A percentile compares a stretch with the other conserved stretches of the same genome.
Evolutionary conservation across 1,284 basidiomycete genomes (phyloP).

Genomic region (Apiotrichum gamsii): DNA sequence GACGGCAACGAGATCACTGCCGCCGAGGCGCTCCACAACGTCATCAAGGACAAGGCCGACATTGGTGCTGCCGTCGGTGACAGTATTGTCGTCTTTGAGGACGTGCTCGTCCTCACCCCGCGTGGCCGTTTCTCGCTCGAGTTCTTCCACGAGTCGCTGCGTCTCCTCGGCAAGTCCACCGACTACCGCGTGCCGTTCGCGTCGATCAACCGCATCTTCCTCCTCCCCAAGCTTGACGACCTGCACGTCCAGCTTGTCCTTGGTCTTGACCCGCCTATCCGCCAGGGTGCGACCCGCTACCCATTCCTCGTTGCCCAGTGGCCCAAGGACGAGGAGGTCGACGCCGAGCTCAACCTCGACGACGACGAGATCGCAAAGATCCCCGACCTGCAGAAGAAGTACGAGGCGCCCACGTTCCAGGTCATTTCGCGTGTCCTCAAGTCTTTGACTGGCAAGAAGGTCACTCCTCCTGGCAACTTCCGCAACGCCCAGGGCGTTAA

Average conservation of each 20-base stretch:
- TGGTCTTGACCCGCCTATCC: conserved; percentile 82
- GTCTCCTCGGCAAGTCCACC: conserved; percentile 94
- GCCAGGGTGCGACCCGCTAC: conserved; percentile 97
- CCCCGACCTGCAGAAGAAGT: conserved; percentile 54
- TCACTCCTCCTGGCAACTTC: conserved; percentile 74
- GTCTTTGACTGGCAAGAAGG: conserved; percentile 82
- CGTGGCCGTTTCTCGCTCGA: conserved; percentile 96
- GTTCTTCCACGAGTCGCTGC: conserved; percentile 91
- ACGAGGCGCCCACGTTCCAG: conserved; percentile 83
- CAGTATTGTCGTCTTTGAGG: conserved; percentile 90
- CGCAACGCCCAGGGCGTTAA: conserved; percentile 57
- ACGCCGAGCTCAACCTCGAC: conserved; percentile 86
- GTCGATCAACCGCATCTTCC: conserved; percentile 83
- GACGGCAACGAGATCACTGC: conserved; percentile 62
- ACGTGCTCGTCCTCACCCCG: conserved; percentile 93
- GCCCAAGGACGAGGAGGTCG: conserved; percentile 92
- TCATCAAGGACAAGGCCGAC: conserved; percentile 93
- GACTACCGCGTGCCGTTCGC: conserved; percentile 96
- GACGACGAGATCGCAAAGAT: conserved; percentile 55
- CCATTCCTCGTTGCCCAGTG: conserved; percentile 98
- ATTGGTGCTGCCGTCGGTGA: conserved; percentile 90
- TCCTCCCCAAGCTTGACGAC: conserved; percentile 89
- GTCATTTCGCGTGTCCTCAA: conserved; percentile 94
- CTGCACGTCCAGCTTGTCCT: conserved; percentile 92
- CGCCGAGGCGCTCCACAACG: conserved; percentile 93